phyloP scores from a whole-genome alignment of 2,329 filamentous ascomycete genomes.

The Colletotrichum gloeosporioides region DNA sequence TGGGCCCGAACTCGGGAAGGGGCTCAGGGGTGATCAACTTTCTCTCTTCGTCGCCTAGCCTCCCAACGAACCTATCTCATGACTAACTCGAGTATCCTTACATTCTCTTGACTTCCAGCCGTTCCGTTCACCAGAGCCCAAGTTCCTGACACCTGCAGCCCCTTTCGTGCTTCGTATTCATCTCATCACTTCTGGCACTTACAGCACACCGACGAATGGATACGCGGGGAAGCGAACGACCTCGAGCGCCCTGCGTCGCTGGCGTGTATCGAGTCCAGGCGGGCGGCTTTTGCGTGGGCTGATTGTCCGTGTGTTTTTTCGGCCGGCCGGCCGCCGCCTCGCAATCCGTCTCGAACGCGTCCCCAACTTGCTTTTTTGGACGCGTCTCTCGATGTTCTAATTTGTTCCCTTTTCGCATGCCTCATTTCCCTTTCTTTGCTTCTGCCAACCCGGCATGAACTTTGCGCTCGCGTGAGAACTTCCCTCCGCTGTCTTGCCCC shows the following conservation, averaged over 20 bases:
- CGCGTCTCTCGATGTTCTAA: not conserved
- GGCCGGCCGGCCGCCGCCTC: not conserved
- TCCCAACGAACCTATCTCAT: not conserved
- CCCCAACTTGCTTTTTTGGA: not conserved
- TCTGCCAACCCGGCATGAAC: not conserved
- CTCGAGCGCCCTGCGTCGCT: not conserved
- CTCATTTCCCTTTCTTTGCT: not conserved
- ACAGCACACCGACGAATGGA: not conserved
- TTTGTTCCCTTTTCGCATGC: not conserved
- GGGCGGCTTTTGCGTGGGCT: not conserved
- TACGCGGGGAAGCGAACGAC: conserved; percentile 12
- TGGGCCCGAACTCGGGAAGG: not conserved
- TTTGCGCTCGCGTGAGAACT: not conserved
- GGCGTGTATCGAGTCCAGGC: conserved; percentile 4
- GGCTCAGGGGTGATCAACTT: not conserved
- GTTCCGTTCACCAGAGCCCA: not conserved
- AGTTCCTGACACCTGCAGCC: not conserved
- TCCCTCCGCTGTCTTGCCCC: not conserved
- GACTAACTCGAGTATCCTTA: not conserved
- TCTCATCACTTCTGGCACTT: not conserved
- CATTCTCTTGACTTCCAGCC: not conserved
- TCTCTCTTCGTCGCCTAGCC: not conserved
- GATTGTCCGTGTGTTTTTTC: not conserved
- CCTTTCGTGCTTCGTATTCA: not conserved
- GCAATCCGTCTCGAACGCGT: not conserved